Conservation (phyloP, 768 basidiomycete genomes). For the Gymnopilus junonius region DNA sequence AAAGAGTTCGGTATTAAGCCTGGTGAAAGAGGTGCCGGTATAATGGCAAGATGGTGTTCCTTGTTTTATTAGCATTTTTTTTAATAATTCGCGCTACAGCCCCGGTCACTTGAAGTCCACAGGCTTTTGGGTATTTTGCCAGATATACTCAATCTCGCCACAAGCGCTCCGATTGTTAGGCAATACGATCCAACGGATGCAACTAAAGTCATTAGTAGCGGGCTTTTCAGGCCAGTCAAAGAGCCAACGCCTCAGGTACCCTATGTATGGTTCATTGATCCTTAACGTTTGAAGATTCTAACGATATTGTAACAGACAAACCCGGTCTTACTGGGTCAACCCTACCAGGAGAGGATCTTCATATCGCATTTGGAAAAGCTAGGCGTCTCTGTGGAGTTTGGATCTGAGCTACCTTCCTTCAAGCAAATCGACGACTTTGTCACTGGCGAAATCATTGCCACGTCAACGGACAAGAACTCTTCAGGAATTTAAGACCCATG, state of each 20-base stretch:
- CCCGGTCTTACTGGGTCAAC: slow-evolving; percentile 36
- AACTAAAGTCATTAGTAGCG: slow-evolving; percentile 23
- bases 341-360: slow-evolving; percentile 39
- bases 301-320: slow-evolving; percentile 25
- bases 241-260: slow-evolving; percentile 35
- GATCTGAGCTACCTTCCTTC: slow-evolving; percentile 47
- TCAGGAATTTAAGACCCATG: slow-evolving; percentile 36
- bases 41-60: not conserved
- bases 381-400: slow-evolving; percentile 42
- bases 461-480: slow-evolving; percentile 20
- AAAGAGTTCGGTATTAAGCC: slow-evolving; percentile 24
- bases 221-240: slow-evolving; percentile 26
- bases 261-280: slow-evolving; percentile 27
- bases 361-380: slow-evolving; percentile 34
- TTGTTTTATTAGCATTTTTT: not conserved
- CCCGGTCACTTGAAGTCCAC: slow-evolving; percentile 48
- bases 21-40: not conserved
- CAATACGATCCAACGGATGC: slow-evolving; percentile 39
- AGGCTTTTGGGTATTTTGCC: slow-evolving; percentile 41
- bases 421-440: slow-evolving; percentile 40
- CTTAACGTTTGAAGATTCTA: not conserved
- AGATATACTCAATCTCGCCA: slow-evolving; percentile 35
- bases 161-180: slow-evolving; percentile 22
- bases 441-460: slow-evolving; percentile 35
- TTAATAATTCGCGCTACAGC: slow-evolving; percentile 30